A percentile compares a stretch with the other conserved stretches of the same genome.
These are phyloP conservation scores for Neurospora sp. DNA, from an alignment of 495 filamentous ascomycete species.

Conservation along the genomic window DNA sequence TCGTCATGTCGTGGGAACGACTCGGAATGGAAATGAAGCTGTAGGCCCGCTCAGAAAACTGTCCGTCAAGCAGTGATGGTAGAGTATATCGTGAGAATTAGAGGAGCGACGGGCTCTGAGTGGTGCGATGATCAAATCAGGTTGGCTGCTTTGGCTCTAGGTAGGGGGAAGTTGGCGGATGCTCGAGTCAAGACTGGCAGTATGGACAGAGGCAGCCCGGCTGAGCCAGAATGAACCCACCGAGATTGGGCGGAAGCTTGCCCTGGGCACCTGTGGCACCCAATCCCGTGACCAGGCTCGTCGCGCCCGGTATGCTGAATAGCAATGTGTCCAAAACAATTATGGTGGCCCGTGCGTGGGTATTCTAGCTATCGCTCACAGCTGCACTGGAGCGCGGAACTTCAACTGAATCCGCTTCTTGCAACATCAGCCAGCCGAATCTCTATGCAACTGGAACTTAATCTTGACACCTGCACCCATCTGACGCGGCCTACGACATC, in stretches of 20 bases:
- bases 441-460: background rate
- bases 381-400: too few species aligned
- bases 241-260: too few species aligned
- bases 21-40: background rate
- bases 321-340: too few species aligned
- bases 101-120: background rate
- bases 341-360: background rate
- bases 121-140: background rate
- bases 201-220: background rate
- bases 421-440: background rate
- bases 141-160: background rate
- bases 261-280: background rate
- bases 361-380: too few species aligned
- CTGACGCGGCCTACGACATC: background rate
- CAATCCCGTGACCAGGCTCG: background rate
- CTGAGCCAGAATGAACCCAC: background rate
- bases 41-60: background rate
- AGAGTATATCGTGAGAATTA: background rate
- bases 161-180: background rate
- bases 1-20: background rate
- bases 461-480: background rate
- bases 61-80: background rate
- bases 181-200: too few species aligned
- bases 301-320: background rate
- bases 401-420: background rate